These are phyloP conservation scores for Tylopilus subfusipes DNA, from an alignment of 768 basidiomycete species.

Conservation along the genomic window DNA sequence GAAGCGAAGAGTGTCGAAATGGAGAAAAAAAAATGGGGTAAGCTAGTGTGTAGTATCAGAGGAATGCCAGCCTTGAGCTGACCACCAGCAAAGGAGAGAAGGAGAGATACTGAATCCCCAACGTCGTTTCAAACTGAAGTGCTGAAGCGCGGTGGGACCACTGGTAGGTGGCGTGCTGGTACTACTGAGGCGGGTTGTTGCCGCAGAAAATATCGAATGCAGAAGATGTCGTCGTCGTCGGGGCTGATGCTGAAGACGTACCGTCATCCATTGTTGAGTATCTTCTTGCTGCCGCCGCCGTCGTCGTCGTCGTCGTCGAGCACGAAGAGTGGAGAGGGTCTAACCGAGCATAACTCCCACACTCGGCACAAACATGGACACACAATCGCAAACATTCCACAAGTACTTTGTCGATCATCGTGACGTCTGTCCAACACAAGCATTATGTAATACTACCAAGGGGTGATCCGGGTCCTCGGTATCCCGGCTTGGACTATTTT, in stretches of 20 bases:
- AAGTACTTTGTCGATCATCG: too few species aligned
- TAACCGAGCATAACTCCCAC: neutral
- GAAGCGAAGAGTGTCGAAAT: slow-evolving; percentile 15
- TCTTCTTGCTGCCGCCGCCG: slow-evolving; percentile 26
- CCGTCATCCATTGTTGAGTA: slow-evolving; percentile 58
- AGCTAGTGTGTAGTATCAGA: slow-evolving; percentile 10
- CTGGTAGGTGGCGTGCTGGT: slow-evolving; percentile 26
- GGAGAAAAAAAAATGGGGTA: slow-evolving; percentile 10
- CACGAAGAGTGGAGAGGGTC: neutral
- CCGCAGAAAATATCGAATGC: slow-evolving; percentile 41
- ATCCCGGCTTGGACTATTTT: slow-evolving; percentile 15
- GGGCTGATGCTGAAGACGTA: slow-evolving; percentile 79
- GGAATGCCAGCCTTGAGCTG: slow-evolving; percentile 36
- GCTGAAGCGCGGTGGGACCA: slow-evolving; percentile 32
- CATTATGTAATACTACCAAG: neutral
- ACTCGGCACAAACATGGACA: slow-evolving; percentile 20
- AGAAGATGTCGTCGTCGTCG: slow-evolving; percentile 57
- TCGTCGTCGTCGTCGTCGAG: slow-evolving; percentile 12
- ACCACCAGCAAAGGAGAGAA: slow-evolving; percentile 22
- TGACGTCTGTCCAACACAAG: too few species aligned
- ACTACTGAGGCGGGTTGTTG: slow-evolving; percentile 32
- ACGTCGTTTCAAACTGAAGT: slow-evolving; percentile 28
- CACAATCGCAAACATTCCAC: slow-evolving; percentile 4
- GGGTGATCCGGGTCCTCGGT: slow-evolving; percentile 24
- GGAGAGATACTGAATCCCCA: slow-evolving; percentile 21